phyloP scores from a whole-genome alignment of 2,329 filamentous ascomycete species.

The Alternaria panax region DNA sequence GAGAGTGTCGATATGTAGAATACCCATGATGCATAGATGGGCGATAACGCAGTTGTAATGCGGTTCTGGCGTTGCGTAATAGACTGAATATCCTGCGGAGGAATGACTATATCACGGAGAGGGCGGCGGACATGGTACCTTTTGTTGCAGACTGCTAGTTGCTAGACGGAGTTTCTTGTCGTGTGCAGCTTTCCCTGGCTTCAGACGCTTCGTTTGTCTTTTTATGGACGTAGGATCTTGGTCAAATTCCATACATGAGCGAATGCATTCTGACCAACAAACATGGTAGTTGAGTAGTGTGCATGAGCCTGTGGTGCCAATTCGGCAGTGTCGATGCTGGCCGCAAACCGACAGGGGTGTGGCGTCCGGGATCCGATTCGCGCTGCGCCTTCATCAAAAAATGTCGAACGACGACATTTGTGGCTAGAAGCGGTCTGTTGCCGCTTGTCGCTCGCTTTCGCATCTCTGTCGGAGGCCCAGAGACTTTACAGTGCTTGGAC shows the following conservation, averaged over 20 bases:
- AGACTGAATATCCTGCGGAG: neutral
- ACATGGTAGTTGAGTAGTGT: neutral
- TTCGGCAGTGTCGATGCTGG: conserved; percentile 17
- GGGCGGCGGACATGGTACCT: conserved; percentile 1
- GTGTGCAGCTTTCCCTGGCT: neutral
- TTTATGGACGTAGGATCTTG: neutral
- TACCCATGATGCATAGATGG: neutral
- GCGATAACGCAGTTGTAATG: neutral
- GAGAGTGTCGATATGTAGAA: conserved; percentile 73
- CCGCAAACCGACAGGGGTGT: conserved; percentile 14
- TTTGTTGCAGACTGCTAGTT: neutral
- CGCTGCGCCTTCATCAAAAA: conserved; percentile 23
- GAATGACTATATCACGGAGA: conserved; percentile 1
- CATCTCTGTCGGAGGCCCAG: conserved; percentile 1
- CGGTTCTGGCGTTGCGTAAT: conserved; percentile 11
- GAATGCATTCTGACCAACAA: neutral
- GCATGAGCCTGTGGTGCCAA: neutral
- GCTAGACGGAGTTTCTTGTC: neutral
- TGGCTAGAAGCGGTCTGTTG: conserved; percentile 14
- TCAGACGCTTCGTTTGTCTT: neutral
- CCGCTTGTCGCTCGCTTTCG: conserved; percentile 11
- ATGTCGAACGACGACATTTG: conserved; percentile 24
- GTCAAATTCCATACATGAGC: neutral
- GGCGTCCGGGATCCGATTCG: conserved; percentile 18
- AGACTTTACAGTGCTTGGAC: conserved; percentile 6